Evolutionary conservation across 2,329 filamentous ascomycete species (phyloP), one percentile per base, ranked within the genome.

Genomic region (Dryadomyces sulphureus): DNA sequence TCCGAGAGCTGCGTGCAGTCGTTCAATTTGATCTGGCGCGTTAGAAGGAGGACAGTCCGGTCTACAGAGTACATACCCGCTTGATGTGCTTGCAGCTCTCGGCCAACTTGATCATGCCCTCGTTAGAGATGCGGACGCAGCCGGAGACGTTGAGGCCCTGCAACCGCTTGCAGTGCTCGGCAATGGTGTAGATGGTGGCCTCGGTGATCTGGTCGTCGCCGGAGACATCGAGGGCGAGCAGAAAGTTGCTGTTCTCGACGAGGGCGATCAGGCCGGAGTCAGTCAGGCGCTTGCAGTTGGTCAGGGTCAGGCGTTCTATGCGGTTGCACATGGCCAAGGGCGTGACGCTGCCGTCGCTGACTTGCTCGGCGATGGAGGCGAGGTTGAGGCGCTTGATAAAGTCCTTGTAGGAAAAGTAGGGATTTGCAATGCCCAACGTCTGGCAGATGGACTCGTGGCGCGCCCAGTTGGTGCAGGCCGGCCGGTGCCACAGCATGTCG

Each of bases 71-170:
- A 64, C 80, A 57, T 68, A 89, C 84, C 58, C 88, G 71, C 66
- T 95, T 96, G 54, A 98, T 77, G 57, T 84, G 86, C 53, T 74
- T 79, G 66, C 92, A 96, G 57, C 68, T 87, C 58, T 84, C 71
- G 7, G 92, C 90, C 27, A 98, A 74, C 12, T 73, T 69, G 42
- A 88, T 75, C 62, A 98, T 72, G 45, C 88, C 92, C 45, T 89
- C 83, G 57, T 94, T 90, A 7, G 88, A 88, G 45, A 96, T 79
- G 57, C 77, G 81, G 50, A 73, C 76, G 66, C 92, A 98, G 45
- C 79, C 81, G 2, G 90, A 90, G 51, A 98, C 82, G 58, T 98
- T 98, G 43, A 98, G 67, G 4, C 92, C 92, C 62, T 98, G 92
- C 7, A 98, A 71, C 45, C 85, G 78, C 42, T 75, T 73, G 62